phyloP scores from a whole-genome alignment of 2,329 filamentous ascomycete species.

The Colletotrichum godetiae region DNA sequence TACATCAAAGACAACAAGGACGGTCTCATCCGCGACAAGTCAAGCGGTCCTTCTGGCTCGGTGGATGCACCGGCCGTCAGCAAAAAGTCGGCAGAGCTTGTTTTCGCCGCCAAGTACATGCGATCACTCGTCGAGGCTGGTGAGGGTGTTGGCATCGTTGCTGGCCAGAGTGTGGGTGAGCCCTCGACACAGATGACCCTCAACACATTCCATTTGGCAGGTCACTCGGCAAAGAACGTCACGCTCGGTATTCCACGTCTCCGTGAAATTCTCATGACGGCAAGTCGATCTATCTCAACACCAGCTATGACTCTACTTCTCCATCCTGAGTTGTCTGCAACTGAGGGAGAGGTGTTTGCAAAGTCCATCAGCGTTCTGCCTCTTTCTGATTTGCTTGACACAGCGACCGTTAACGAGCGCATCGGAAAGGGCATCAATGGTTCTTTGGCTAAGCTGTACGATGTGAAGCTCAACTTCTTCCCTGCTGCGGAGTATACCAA shows the following conservation, averaged over 20 bases:
- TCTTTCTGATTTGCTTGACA: conserved; percentile 85
- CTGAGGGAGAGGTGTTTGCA: conserved; percentile 82
- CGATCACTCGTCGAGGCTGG: conserved; percentile 93
- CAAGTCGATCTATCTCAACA: conserved; percentile 87
- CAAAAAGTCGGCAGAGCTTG: conserved; percentile 82
- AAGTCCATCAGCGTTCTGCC: conserved; percentile 92
- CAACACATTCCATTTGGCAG: conserved; percentile 99
- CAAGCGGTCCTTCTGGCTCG: conserved; percentile 49
- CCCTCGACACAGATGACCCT: conserved; percentile 99
- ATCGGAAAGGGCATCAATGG: conserved; percentile 78
- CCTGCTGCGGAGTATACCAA: conserved; percentile 83
- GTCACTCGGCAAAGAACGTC: conserved; percentile 98
- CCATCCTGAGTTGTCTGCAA: conserved; percentile 75
- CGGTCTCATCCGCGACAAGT: conserved; percentile 58
- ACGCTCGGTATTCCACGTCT: conserved; percentile 97
- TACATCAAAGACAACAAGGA: conserved; percentile 85
- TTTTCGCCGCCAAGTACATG: conserved; percentile 93
- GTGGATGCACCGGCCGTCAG: conserved; percentile 48
- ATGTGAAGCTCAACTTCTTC: conserved; percentile 86
- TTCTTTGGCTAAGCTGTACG: conserved; percentile 84
- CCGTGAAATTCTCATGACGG: conserved; percentile 98
- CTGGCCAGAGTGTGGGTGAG: conserved; percentile 95
- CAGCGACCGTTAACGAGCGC: conserved; percentile 82
- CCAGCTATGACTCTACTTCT: conserved; percentile 89
- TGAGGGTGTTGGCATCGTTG: conserved; percentile 96